phyloP scores from a whole-genome alignment of 2,329 filamentous ascomycete species.

The Verticillium isaacii region DNA sequence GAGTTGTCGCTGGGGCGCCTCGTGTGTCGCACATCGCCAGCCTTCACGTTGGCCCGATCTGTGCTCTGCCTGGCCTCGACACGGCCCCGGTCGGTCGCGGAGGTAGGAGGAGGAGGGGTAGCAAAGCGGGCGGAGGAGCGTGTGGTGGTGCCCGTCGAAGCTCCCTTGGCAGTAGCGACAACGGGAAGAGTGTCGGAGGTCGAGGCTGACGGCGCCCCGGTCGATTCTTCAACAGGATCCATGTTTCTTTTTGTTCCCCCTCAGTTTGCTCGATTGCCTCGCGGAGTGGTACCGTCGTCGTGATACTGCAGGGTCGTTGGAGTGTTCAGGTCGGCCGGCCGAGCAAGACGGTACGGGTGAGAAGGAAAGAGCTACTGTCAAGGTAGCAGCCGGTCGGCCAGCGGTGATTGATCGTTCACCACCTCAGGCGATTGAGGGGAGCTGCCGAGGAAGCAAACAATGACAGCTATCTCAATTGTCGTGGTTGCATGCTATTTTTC shows the following conservation, averaged over 20 bases:
- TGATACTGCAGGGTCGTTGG: background rate
- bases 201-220: background rate
- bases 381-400: background rate
- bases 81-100: conserved; percentile 31
- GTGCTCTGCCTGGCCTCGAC: conserved; percentile 35
- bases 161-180: conserved; percentile 19
- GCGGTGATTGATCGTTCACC: background rate
- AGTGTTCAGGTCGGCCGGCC: background rate
- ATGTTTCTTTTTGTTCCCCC: background rate
- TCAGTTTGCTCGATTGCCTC: no score
- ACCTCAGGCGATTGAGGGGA: background rate
- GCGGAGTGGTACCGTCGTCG: background rate
- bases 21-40: conserved; percentile 26
- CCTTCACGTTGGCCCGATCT: conserved; percentile 24
- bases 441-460: background rate
- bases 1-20: conserved; percentile 29
- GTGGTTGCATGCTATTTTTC: background rate
- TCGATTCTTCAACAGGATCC: background rate
- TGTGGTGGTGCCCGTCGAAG: conserved; percentile 24
- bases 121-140: conserved; percentile 28
- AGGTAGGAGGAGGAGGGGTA: conserved; percentile 36
- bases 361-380: background rate
- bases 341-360: background rate
- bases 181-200: background rate
- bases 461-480: background rate